Base-by-base conservation (phyloP, 78 protist species). In the Anaeramoeba flamelloides region DNA sequence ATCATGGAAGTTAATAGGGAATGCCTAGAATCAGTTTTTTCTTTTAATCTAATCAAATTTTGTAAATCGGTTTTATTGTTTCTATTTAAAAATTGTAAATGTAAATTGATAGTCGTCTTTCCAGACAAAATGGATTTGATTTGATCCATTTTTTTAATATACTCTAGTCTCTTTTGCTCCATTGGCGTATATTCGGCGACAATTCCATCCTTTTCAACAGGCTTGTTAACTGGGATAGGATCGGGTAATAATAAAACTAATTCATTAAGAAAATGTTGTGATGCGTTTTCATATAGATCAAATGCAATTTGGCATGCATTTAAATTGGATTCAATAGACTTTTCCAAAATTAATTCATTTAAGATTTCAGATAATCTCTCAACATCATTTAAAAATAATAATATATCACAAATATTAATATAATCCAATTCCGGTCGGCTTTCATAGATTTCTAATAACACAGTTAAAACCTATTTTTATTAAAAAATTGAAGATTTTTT, bases 301-400 rank as follows among this genome's bases (percentile, higher is more conserved):
- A 94, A 94, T 30, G 94, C 94, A 37, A 93, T 64, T 81, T 92
- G 98, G 76, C 85, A 85, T 17, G 94, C 93, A 41, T 39, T 37
- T 39, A 39, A 12, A 12, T 76, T 76, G 78, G 12, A 31, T 76
- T 41, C 38, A 76, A 76, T 17, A 76, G 78, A 12, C 26, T 39
- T 76, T 17, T 37, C 34, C 34, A 76, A 30, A 17, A 26, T 26
- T 22, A 17, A 76, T 17, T 39, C 38, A 17, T 17, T 76, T n/a
- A 65, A n/a, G n/a, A n/a, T 31, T 31, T 65, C n/a, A n/a, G 74
- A 65, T 31, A 65, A 65, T 65, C 74, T 30, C n/a, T 31, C n/a
- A 65, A n/a, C n/a, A 65, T 31, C n/a, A 65, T 30, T 31, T 65
- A 31, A 65, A 65, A 31, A 65, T 30, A 31, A 31, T 76, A 41